Evolutionary conservation across 495 filamentous ascomycete species (phyloP), one percentile per base, ranked within the genome.

Genomic region (Annulohypoxylon maeteangense): DNA sequence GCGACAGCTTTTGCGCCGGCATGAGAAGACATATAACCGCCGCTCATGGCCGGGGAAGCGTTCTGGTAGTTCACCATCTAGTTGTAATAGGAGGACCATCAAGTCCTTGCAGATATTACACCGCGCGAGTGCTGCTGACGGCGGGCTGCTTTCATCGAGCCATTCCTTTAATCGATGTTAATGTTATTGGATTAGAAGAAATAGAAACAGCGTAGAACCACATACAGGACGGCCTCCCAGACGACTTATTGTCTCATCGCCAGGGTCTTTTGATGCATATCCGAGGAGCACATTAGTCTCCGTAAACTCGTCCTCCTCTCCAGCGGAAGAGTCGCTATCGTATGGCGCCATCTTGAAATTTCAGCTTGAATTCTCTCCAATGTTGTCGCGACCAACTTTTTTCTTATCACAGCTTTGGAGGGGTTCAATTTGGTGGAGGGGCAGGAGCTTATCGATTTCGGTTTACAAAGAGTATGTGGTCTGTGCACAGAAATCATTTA

Each of bases 221-320:
- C 90, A 58, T 90, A 98, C 96, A 23, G 95, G 94, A 70, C 79
- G 84, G 27, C 95, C 95, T 47, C 95, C 95, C 7, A 99, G 84
- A 60, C 95, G 93, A 77, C 91, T 97, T 72, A 95, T 89, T n/a
- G 85, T 83, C 75, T 99, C 94, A 27, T 93, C 92, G 34, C 91
- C 90, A 5, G 93, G 78, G 68, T 95, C 92, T 70, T 88, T 89
- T 0, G 93, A 92, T 6, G 94, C 90, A 78, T 97, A 98, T 16
- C 95, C 95, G 22, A 99, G 88, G 1, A 98, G 88, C 5, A 97
- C 93, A 70, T 90, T 91, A 16, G 95, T 99, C 76, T 94, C 92
- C 8, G 90, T 93, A 75, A 90, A 93, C 66, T 90, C 84, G 36
- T 87, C 86, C 27, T 90, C 87, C 47, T 92, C 92, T 31, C 85